A percentile compares a stretch with the other conserved stretches of the same genome.
phyloP scores from a whole-genome alignment of 2,329 filamentous ascomycete genomes.

The Aspergillus bombycis region DNA sequence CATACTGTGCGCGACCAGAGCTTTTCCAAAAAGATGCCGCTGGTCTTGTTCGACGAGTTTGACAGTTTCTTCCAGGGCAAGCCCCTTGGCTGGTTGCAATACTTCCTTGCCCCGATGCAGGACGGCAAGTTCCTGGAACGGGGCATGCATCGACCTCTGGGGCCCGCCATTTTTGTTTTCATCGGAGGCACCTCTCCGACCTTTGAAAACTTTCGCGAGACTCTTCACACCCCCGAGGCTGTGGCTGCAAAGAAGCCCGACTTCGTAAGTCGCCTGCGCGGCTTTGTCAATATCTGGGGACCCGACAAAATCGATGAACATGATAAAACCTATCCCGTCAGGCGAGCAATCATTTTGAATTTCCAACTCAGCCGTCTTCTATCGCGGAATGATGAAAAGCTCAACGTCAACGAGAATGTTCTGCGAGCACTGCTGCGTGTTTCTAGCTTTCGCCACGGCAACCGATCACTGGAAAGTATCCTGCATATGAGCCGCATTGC shows the following conservation, averaged over 20 bases:
- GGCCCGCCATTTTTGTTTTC: neutral
- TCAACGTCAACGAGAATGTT: no score
- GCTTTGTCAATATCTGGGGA: neutral
- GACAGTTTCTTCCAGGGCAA: neutral
- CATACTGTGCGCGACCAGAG: neutral
- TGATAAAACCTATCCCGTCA: no score
- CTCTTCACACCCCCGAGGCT: no score
- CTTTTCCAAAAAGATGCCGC: neutral
- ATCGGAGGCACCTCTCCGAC: neutral
- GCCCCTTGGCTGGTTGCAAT: neutral
- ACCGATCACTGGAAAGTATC: no score
- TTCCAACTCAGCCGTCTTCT: no score
- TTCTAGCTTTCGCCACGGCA: no score
- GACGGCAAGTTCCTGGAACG: neutral
- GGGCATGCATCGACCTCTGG: neutral
- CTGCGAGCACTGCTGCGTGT: no score
- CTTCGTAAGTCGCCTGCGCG: neutral
- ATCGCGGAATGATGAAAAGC: no score
- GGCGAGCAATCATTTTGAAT: no score
- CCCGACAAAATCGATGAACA: no score
- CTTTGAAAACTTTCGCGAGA: neutral
- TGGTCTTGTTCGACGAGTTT: neutral
- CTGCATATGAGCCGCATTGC: no score
- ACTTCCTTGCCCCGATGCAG: neutral
- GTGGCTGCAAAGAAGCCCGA: neutral